Conservation (phyloP, 2,329 filamentous ascomycete species). For the Tolypocladium capitatum region DNA sequence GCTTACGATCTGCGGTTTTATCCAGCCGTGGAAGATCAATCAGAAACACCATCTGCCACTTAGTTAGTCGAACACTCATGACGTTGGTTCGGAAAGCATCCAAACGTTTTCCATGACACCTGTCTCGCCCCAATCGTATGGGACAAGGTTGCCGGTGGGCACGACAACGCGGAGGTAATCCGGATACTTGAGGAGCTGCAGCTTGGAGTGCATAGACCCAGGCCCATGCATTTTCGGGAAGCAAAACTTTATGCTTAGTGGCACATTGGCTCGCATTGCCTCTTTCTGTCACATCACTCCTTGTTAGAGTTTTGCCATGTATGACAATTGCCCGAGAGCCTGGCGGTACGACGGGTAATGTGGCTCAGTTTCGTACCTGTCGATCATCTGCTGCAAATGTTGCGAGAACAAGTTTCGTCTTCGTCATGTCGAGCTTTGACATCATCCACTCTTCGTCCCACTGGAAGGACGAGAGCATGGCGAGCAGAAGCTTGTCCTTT, state of each 20-base stretch:
- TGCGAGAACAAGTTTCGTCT: conserved; percentile 49
- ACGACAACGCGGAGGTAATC: conserved; percentile 66
- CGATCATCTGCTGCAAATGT: conserved; percentile 39
- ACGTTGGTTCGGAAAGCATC: background rate
- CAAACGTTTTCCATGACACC: conserved; percentile 74
- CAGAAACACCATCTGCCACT: conserved; percentile 60
- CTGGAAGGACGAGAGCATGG: conserved; percentile 75
- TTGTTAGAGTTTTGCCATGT: conserved; percentile 6
- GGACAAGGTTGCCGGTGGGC: conserved; percentile 74
- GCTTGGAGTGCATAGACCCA: conserved; percentile 83
- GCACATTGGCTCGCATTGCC: conserved; percentile 34
- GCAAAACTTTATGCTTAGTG: conserved; percentile 50
- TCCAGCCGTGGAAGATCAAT: conserved; percentile 67
- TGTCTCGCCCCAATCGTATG: conserved; percentile 80
- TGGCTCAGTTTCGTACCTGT: conserved; percentile 29
- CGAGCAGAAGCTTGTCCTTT: conserved; percentile 55
- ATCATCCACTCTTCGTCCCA: conserved; percentile 75
- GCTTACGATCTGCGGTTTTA: conserved; percentile 16
- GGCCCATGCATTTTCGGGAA: conserved; percentile 70
- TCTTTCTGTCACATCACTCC: conserved; percentile 21
- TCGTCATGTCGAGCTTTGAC: conserved; percentile 48
- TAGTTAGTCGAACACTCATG: background rate
- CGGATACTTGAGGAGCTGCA: conserved; percentile 75
- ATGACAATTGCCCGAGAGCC: background rate
- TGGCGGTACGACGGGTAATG: background rate